phyloP scores from a whole-genome alignment of 2,329 filamentous ascomycete genomes.

The Pezicula rhizophila region DNA sequence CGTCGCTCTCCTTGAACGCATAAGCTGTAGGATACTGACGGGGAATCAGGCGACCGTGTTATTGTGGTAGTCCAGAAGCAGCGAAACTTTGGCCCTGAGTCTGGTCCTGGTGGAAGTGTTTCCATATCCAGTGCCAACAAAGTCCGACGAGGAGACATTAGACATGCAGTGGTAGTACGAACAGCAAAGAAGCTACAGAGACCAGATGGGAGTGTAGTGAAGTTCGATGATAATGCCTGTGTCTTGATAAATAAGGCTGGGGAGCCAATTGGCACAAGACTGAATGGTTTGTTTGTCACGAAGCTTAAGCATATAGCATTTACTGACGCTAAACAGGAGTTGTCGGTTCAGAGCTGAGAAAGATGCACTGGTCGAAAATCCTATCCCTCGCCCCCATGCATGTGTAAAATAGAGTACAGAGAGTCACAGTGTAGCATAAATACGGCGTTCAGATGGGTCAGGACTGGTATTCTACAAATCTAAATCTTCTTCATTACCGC shows the following conservation, averaged over 20 bases:
- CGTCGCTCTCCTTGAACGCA: conserved; percentile 21
- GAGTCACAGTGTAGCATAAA: conserved; percentile 23
- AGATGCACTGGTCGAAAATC: conserved; percentile 98
- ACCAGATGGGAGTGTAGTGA: conserved; percentile 81
- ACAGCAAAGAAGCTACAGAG: conserved; percentile 83
- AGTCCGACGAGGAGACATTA: conserved; percentile 91
- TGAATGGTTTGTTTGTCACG: conserved; percentile 57
- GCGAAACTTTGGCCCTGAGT: conserved; percentile 67
- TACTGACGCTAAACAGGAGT: conserved; percentile 49
- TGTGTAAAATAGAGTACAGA: conserved; percentile 40
- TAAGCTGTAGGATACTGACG: conserved; percentile 1
- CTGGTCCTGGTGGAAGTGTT: conserved; percentile 64
- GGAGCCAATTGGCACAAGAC: conserved; percentile 86
- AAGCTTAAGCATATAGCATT: not conserved
- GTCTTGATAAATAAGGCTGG: conserved; percentile 95
- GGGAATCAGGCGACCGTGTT: conserved; percentile 75
- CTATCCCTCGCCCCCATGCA: conserved; percentile 87
- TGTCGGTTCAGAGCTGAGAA: conserved; percentile 81
- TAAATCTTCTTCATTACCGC: conserved; percentile 7
- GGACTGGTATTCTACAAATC: conserved; percentile 11
- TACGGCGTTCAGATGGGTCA: conserved; percentile 7
- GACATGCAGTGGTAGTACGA: conserved; percentile 91
- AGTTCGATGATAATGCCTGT: conserved; percentile 97
- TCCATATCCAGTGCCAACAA: conserved; percentile 76
- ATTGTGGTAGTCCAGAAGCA: conserved; percentile 98